Evolutionary conservation across 345 rosid species (phyloP).

Genomic region (Linum usitatissimum): DNA sequence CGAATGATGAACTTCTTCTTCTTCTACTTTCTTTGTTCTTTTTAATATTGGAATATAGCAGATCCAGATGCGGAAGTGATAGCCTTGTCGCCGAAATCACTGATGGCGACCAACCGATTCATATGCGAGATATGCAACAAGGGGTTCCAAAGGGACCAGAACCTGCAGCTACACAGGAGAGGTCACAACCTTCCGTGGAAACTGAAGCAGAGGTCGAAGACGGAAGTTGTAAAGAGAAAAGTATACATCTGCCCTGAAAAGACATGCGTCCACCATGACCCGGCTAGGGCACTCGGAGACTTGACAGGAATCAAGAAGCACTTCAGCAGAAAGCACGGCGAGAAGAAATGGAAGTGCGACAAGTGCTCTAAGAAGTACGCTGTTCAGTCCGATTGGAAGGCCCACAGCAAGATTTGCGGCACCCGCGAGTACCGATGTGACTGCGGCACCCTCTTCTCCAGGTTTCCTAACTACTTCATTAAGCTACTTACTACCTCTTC

Average conservation of each 20-base stretch:
- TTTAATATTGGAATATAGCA: constrained; percentile 8
- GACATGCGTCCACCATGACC: constrained; percentile 45
- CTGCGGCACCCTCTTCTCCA: constrained; percentile 47
- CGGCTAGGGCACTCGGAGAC: constrained; percentile 41
- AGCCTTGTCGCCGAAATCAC: constrained; percentile 39
- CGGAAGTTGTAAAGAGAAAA: constrained; percentile 29
- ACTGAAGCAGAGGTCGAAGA: constrained; percentile 37
- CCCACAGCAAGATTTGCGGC: constrained; percentile 45
- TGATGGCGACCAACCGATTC: constrained; percentile 45
- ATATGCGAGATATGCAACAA: constrained; percentile 45
- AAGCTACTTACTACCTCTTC: too few relatives aligned
- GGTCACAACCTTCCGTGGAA: constrained; percentile 54
- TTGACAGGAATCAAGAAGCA: constrained; percentile 47
- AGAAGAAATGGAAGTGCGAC: constrained; percentile 54
- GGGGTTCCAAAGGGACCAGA: constrained; percentile 49
- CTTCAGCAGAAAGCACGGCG: constrained; percentile 46
- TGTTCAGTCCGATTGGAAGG: constrained; percentile 52
- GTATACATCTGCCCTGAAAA: constrained; percentile 46
- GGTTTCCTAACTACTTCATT: too few relatives aligned
- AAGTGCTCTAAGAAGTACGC: constrained; percentile 52
- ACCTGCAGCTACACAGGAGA: constrained; percentile 45
- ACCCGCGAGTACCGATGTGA: constrained; percentile 48
- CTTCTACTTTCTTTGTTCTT: too few relatives aligned
- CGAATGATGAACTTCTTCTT: too few relatives aligned
- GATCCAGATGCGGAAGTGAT: constrained; percentile 47